Evolutionary conservation across 371 early-diverging fungal genomes (phyloP).

Genomic region (Actinomucor elegans): DNA sequence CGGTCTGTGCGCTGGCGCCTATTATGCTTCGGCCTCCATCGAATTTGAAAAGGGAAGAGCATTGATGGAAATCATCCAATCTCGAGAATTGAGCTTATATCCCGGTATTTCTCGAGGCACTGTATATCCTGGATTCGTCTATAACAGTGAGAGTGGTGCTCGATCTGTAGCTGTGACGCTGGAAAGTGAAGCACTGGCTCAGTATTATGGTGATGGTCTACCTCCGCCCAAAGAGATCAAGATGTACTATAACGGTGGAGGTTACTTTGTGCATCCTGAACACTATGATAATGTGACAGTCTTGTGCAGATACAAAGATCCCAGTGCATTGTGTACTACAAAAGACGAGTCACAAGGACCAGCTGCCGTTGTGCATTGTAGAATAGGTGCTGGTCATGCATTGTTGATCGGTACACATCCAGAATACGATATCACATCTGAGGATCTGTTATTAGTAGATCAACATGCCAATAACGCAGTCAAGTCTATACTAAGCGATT

Average conservation of each 20-base stretch:
- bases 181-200: conserved; percentile 9
- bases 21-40: conserved; percentile 71
- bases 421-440: conserved; percentile 64
- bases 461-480: conserved; percentile 15
- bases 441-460: conserved; percentile 37
- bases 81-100: conserved; percentile 73
- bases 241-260: conserved; percentile 83
- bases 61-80: conserved; percentile 68
- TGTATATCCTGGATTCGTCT: conserved; percentile 76
- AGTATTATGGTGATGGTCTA: not conserved
- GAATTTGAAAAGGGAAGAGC: conserved; percentile 76
- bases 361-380: conserved; percentile 57
- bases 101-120: conserved; percentile 74
- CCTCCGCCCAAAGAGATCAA: conserved; percentile 17
- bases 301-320: conserved; percentile 60
- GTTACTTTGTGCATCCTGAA: conserved; percentile 67
- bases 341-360: conserved; percentile 21
- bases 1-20: conserved; percentile 94
- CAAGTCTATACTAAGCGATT: conserved; percentile 36
- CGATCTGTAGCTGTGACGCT: conserved; percentile 53
- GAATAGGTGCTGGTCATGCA: conserved; percentile 65
- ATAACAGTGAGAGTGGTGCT: conserved; percentile 78
- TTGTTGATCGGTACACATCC: conserved; percentile 72
- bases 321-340: conserved; percentile 15
- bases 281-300: conserved; percentile 45